These are phyloP conservation scores for Pythium grandisporangium DNA, from an alignment of 352 stramenopile genomes.

Conservation along the genomic window DNA sequence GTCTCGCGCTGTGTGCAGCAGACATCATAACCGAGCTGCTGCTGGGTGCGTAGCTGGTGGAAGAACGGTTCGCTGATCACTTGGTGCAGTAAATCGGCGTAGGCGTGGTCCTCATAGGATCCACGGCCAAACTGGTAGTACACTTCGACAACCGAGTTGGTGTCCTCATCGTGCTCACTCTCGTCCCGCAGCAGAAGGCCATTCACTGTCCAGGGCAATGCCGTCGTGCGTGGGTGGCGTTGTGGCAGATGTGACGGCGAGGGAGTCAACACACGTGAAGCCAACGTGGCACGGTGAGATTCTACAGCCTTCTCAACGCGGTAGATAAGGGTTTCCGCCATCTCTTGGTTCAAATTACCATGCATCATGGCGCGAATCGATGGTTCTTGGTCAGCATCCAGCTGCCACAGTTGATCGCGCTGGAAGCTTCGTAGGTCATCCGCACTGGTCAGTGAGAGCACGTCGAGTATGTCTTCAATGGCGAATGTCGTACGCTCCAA, in stretches of 20 bases:
- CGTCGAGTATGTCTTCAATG: slow-evolving; percentile 42
- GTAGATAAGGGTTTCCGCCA: slow-evolving; percentile 25
- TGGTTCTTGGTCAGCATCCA: no score
- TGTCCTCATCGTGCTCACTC: slow-evolving; percentile 58
- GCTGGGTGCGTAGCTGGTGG: slow-evolving; percentile 63
- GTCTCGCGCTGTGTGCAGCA: slow-evolving; percentile 66
- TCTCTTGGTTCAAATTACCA: slow-evolving; percentile 39
- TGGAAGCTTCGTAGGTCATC: slow-evolving; percentile 12
- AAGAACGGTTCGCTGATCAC: slow-evolving; percentile 82
- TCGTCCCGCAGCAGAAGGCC: slow-evolving; percentile 45
- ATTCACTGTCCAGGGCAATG: slow-evolving; percentile 37
- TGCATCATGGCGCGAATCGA: slow-evolving; percentile 39
- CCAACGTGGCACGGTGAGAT: slow-evolving; percentile 11
- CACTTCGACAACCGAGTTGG: slow-evolving; percentile 72
- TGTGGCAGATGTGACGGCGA: slow-evolving; percentile 14
- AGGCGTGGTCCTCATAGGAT: slow-evolving; percentile 31
- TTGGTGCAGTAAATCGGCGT: slow-evolving; percentile 62
- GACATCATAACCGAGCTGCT: slow-evolving; percentile 82
- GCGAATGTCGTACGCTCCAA: slow-evolving; percentile 52
- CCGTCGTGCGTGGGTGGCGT: slow-evolving; percentile 33
- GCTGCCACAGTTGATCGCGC: slow-evolving; percentile 13
- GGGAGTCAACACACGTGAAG: no score
- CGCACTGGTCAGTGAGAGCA: slow-evolving; percentile 9
- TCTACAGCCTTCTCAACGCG: slow-evolving; percentile 18
- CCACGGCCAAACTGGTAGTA: slow-evolving; percentile 78